Percentiles rank a stretch among this genome's conserved stretches.
Conservation (phyloP, 2,329 filamentous ascomycete genomes). For the Thermochaetoides dissita region DNA sequence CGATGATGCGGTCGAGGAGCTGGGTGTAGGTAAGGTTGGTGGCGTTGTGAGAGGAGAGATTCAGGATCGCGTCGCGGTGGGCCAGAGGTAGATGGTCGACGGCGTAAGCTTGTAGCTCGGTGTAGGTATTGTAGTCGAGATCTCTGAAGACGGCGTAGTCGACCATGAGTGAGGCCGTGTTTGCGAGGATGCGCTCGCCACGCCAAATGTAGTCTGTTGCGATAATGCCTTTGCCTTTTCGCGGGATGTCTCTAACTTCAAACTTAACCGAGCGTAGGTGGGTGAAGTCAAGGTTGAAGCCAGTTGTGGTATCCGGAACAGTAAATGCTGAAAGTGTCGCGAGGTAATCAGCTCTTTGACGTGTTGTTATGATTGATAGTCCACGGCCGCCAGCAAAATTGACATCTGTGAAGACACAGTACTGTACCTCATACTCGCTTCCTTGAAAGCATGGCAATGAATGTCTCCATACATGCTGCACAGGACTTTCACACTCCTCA, state of each 20-base stretch:
- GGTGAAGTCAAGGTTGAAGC: constrained; percentile 11
- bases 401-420: constrained; percentile 24
- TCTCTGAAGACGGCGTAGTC: constrained; percentile 25
- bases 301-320: constrained; percentile 17
- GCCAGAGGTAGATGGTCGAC: constrained; percentile 19
- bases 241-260: constrained; percentile 23
- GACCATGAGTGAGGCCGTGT: constrained; percentile 25
- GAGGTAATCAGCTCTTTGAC: constrained; percentile 19
- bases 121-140: constrained; percentile 16
- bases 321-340: constrained; percentile 19
- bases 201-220: constrained; percentile 21
- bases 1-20: constrained; percentile 23
- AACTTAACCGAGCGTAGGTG: constrained; percentile 10
- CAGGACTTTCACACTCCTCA: constrained; percentile 1
- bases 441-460: constrained; percentile 17
- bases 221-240: constrained; percentile 26
- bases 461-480: constrained; percentile 15
- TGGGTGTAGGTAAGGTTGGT: constrained; percentile 14
- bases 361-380: constrained; percentile 25
- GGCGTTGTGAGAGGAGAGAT: constrained; percentile 23
- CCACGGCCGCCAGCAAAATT: constrained; percentile 24
- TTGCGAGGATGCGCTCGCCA: constrained; percentile 26
- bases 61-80: constrained; percentile 21
- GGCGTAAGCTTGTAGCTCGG: constrained; percentile 20
- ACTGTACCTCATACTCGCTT: constrained; percentile 4